Evolutionary conservation across 306 rosid species (phyloP).

Genomic region (Vachellia collinsii): DNA sequence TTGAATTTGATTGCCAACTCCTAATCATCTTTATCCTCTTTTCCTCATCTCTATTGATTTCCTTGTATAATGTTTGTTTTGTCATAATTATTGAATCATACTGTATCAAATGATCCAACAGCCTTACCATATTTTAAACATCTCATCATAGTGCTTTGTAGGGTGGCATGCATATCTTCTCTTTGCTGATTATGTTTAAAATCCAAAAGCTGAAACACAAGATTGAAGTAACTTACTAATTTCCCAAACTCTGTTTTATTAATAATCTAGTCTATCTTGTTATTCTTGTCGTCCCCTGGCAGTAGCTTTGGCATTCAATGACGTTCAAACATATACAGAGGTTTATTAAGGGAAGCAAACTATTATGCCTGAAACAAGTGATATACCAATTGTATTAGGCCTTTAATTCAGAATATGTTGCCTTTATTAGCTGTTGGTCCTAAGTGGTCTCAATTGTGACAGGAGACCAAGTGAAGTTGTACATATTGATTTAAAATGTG

Average conservation of each 20-base stretch:
- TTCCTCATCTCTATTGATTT: conserved; percentile 19
- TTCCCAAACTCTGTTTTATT: not conserved
- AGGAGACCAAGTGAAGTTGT: not conserved
- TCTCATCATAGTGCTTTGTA: not conserved
- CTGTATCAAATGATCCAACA: not conserved
- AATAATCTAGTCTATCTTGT: not conserved
- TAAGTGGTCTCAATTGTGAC: not conserved
- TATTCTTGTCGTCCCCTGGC: not conserved
- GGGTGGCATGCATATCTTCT: conserved; percentile 22
- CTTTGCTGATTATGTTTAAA: not conserved
- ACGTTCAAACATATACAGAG: not conserved
- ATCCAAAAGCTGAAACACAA: not conserved
- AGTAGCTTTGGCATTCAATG: conserved; percentile 12
- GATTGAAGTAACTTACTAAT: not conserved
- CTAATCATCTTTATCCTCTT: not conserved
- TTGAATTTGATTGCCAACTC: conserved; percentile 4
- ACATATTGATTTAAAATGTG: conserved; percentile 15
- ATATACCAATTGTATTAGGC: not conserved
- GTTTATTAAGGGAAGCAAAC: not conserved
- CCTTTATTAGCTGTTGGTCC: not conserved
- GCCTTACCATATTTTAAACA: not conserved
- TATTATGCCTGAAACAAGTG: not conserved
- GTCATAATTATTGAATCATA: not conserved
- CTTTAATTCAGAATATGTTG: conserved; percentile 10
- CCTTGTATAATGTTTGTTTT: not conserved